These are phyloP conservation scores for Hypoxylon rubiginosum DNA, from an alignment of 2,329 filamentous ascomycete genomes.

Conservation along the genomic window DNA sequence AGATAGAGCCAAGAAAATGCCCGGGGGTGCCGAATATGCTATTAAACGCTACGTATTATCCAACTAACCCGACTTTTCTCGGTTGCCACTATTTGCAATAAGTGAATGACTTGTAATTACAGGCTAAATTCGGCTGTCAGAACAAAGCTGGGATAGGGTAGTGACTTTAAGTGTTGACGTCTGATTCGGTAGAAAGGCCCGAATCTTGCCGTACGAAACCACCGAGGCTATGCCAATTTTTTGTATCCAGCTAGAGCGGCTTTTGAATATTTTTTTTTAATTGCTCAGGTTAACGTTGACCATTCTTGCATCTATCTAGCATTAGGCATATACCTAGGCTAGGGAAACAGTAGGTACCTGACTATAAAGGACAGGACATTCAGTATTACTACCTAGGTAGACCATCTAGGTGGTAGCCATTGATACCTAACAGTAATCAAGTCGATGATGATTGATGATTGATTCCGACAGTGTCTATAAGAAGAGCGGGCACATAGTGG, in stretches of 20 bases:
- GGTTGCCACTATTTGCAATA: slow-evolving; percentile 31
- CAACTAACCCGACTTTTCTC: slow-evolving; percentile 3
- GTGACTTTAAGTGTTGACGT: slow-evolving; percentile 26
- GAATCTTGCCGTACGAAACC: slow-evolving; percentile 43
- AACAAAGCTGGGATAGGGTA: slow-evolving; percentile 33
- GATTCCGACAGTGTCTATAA: slow-evolving; percentile 3
- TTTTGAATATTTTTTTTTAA: slow-evolving; percentile 29
- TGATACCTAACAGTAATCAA: slow-evolving; percentile 6
- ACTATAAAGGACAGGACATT: slow-evolving; percentile 14
- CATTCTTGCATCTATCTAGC: slow-evolving; percentile 26
- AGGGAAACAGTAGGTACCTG: slow-evolving; percentile 7
- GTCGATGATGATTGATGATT: slow-evolving; percentile 7
- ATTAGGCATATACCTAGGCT: slow-evolving; percentile 12
- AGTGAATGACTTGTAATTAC: slow-evolving; percentile 40
- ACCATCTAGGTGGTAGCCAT: not conserved
- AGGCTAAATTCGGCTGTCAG: slow-evolving; percentile 47
- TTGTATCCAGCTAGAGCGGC: slow-evolving; percentile 7
- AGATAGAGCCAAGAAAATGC: slow-evolving; percentile 29
- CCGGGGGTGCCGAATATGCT: slow-evolving; percentile 45
- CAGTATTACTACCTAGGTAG: slow-evolving; percentile 1
- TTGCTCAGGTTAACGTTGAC: slow-evolving; percentile 26
- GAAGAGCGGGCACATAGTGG: slow-evolving; percentile 3
- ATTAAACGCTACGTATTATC: slow-evolving; percentile 32
- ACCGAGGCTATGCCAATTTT: slow-evolving; percentile 36
- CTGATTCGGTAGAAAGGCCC: slow-evolving; percentile 46